Base-by-base conservation (phyloP, 2,329 filamentous ascomycete genomes). In the Claviceps fusiformis region DNA sequence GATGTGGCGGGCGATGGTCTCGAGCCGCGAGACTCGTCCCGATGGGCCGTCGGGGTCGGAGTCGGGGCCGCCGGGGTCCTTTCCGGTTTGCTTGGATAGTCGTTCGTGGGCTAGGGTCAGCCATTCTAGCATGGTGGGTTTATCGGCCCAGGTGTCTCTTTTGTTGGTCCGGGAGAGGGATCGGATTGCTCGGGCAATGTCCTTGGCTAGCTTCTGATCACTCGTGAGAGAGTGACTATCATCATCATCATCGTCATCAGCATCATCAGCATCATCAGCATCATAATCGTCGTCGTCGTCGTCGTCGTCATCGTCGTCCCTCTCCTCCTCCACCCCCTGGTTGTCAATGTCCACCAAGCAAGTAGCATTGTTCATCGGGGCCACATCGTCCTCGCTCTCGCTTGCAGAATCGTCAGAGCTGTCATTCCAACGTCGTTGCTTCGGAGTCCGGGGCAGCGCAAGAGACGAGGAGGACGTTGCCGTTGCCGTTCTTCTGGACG, bases 41-140 rank as follows among this genome's bases (percentile, higher is more conserved):
- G 39, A n/a, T 5, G 45, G 43, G n/a, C 19, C 17, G 9, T n/a
- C 33, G 4, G 5, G 9, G 19, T 29, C 19, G 10, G 19, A 19
- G 19, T 31, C 3, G 2, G 15, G 19, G 19, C 19, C 19, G 13
- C 19, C 15, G 6, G 15, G 27, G 17, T 31, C 37, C 5, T 9
- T 2, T 9, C 33, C 33, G 9, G 15, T 19, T 11, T 48, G 27
- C 13, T n/a, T 31, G 8, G 15, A 1, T 10, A 48, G 1, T 5
- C 5, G 37, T 17, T 57, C 13, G 17, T 50, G 51, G 4, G 48
- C 37, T 3, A 44, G 29, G 0, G 66, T 62, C 11, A 69, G 62
- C 53, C 53, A 54, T 35, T 49, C 53, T 6, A 49, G 3, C 15
- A 54, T 5, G 24, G 45, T 37, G 17, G 37, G 3, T 17, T 50